Conservation (phyloP, 2,329 filamentous ascomycete genomes). For the Arthrobotrys sphaeroides region DNA sequence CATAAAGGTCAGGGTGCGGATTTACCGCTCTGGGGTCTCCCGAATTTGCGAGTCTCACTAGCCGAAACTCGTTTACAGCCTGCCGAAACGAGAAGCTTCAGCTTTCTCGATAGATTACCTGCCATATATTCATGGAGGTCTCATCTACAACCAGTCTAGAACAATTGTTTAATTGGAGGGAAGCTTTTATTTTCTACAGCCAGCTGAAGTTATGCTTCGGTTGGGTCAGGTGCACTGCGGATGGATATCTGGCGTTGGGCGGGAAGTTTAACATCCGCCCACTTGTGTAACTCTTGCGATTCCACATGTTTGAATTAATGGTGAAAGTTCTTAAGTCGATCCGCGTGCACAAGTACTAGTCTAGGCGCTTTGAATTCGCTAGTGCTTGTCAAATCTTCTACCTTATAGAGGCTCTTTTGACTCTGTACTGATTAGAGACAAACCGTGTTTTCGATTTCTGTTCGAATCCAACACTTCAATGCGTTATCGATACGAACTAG, state of each 20-base stretch:
- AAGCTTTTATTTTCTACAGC: no score
- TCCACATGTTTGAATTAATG: no score
- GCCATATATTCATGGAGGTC: background rate
- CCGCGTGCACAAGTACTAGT: no score
- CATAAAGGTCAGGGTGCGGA: background rate
- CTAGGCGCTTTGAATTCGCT: no score
- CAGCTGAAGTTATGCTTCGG: no score
- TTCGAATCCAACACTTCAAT: background rate
- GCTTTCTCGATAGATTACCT: background rate
- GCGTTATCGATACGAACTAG: background rate
- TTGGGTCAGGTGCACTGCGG: no score
- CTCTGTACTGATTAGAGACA: constrained; percentile 4
- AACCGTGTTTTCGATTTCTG: background rate
- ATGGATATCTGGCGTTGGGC: background rate
- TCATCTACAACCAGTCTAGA: background rate
- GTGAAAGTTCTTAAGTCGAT: no score
- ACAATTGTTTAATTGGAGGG: background rate
- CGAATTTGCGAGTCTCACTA: constrained; percentile 2
- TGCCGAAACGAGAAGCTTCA: constrained; percentile 13
- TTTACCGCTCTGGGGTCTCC: constrained; percentile 7
- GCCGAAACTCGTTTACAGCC: background rate
- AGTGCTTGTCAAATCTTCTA: no score
- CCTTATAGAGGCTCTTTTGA: no score
- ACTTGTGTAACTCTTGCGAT: no score
- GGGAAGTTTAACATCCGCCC: constrained; percentile 1